These are phyloP conservation scores for Physocladia obscura DNA, from an alignment of 192 early-diverging fungal genomes.

Conservation along the genomic window DNA sequence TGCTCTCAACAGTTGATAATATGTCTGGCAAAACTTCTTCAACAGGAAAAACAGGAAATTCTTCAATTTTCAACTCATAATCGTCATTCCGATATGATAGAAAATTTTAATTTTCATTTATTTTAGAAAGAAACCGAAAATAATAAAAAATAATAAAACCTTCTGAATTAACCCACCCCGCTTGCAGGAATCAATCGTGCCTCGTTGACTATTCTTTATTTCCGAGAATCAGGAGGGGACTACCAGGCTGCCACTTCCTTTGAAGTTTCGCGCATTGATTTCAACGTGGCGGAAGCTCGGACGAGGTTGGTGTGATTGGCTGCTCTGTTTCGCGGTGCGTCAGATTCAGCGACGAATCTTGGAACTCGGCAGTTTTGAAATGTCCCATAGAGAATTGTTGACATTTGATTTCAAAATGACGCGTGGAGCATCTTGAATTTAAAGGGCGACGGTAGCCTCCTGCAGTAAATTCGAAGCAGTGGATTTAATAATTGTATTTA, in stretches of 20 bases:
- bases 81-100: slow-evolving; percentile 8
- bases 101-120: not conserved
- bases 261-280: slow-evolving; percentile 6
- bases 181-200: slow-evolving; percentile 46
- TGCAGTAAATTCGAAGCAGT: not conserved
- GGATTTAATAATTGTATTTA: not conserved
- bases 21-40: no score
- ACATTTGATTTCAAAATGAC: slow-evolving; percentile 62
- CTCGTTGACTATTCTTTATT: slow-evolving; percentile 65
- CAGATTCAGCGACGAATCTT: slow-evolving; percentile 46
- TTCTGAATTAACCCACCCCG: slow-evolving; percentile 35
- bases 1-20: no score
- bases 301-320: not conserved
- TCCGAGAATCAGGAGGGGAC: slow-evolving; percentile 55
- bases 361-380: slow-evolving; percentile 59
- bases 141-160: slow-evolving; percentile 1
- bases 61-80: slow-evolving; percentile 13
- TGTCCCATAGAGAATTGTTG: slow-evolving; percentile 68
- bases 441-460: slow-evolving; percentile 75
- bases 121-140: not conserved
- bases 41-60: slow-evolving; percentile 30
- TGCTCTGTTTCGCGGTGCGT: slow-evolving; percentile 36
- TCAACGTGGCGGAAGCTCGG: slow-evolving; percentile 13
- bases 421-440: slow-evolving; percentile 68
- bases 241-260: not conserved